phyloP scores from a whole-genome alignment of 768 basidiomycete species.

The Tulasnella sp. region DNA sequence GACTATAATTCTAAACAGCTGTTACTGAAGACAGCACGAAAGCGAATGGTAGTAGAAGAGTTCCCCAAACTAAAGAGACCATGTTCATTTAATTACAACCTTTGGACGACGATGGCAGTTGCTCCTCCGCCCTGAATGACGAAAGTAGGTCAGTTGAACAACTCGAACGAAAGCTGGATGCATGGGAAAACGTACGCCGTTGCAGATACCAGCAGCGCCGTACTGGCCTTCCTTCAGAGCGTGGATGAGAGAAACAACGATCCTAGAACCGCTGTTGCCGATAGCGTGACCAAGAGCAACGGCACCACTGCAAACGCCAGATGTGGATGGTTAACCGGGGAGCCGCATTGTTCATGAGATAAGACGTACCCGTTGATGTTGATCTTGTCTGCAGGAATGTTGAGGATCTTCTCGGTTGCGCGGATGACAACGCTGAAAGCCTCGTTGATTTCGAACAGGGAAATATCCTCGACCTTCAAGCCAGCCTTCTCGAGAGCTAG shows the following conservation, averaged over 20 bases:
- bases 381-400: conserved; percentile 76
- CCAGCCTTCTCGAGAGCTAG: conserved; percentile 79
- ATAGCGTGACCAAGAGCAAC: conserved; percentile 95
- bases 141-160: conserved; percentile 11
- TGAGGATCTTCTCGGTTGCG: conserved; percentile 79
- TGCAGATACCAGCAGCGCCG: conserved; percentile 93
- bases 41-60: background rate
- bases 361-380: conserved; percentile 71
- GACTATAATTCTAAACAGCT: background rate
- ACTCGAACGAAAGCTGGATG: background rate
- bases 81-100: background rate
- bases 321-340: background rate
- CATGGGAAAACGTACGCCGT: conserved; percentile 60
- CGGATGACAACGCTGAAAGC: conserved; percentile 93
- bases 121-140: conserved; percentile 74
- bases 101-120: conserved; percentile 77
- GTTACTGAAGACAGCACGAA: background rate
- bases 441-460: conserved; percentile 94
- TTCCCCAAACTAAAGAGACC: background rate
- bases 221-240: conserved; percentile 87
- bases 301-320: conserved; percentile 58
- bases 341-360: conserved; percentile 3
- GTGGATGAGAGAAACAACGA: conserved; percentile 86
- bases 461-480: conserved; percentile 69
- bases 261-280: conserved; percentile 90